Percentiles rank a stretch among this genome's conserved stretches.
phyloP scores from a whole-genome alignment of 2,329 filamentous ascomycete species.

The Parastagonospora avenae region DNA sequence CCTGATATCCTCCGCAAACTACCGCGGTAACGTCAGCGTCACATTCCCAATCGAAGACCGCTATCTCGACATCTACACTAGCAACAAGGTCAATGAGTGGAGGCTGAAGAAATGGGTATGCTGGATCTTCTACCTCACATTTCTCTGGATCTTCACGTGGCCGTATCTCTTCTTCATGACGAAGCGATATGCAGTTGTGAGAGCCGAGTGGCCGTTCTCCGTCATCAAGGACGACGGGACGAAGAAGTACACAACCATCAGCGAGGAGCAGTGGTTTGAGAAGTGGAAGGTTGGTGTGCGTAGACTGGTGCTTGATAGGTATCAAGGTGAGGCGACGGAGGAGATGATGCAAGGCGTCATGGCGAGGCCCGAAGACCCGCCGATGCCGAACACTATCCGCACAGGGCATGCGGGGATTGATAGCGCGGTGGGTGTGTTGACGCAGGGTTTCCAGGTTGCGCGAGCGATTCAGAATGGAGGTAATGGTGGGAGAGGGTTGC shows the following conservation, averaged over 20 bases:
- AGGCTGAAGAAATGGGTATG: constrained; percentile 67
- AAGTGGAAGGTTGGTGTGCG: constrained; percentile 66
- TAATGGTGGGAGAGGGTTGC: constrained; percentile 21
- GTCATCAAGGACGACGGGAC: constrained; percentile 34
- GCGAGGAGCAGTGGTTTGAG: constrained; percentile 64
- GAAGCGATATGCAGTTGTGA: constrained; percentile 68
- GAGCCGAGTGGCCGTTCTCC: constrained; percentile 65
- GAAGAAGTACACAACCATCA: constrained; percentile 57
- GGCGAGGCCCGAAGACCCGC: constrained; percentile 52
- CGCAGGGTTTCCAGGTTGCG: constrained; percentile 40
- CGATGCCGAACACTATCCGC: constrained; percentile 34
- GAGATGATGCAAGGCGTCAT: constrained; percentile 37
- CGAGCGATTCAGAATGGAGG: constrained; percentile 30
- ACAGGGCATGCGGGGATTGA: constrained; percentile 40
- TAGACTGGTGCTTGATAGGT: constrained; percentile 63
- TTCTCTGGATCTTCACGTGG: constrained; percentile 74
- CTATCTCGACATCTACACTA: constrained; percentile 67
- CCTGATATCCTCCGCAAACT: constrained; percentile 69
- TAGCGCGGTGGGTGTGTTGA: constrained; percentile 38
- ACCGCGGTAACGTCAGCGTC: constrained; percentile 66
- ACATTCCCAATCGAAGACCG: constrained; percentile 64
- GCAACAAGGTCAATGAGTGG: constrained; percentile 67
- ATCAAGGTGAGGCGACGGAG: constrained; percentile 62
- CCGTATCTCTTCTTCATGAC: constrained; percentile 71
- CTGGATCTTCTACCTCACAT: constrained; percentile 68